Evolutionary conservation across 2,329 filamentous ascomycete species (phyloP).

Genomic region (Gyromitra esculenta): DNA sequence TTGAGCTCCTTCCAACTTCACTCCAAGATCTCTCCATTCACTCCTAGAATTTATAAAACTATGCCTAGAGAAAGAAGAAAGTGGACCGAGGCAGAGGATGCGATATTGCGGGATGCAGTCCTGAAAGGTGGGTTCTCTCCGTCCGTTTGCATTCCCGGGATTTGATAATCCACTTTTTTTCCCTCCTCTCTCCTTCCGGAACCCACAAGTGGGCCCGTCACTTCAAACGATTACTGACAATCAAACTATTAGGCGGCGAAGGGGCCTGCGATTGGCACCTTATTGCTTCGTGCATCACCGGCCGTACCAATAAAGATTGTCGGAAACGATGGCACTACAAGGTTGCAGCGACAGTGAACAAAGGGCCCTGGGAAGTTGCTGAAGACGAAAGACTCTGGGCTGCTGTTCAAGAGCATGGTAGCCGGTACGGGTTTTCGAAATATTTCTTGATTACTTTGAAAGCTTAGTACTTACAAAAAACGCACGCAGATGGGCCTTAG

Average conservation of each 20-base stretch:
- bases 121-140: slow-evolving; percentile 40
- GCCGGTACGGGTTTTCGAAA: slow-evolving; percentile 26
- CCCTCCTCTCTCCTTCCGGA: too few relatives aligned
- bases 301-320: slow-evolving; percentile 51
- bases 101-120: slow-evolving; percentile 49
- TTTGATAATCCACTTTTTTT: neutral
- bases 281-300: slow-evolving; percentile 50
- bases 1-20: slow-evolving; percentile 7
- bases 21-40: neutral
- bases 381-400: slow-evolving; percentile 50
- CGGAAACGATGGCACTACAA: slow-evolving; percentile 51
- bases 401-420: slow-evolving; percentile 49
- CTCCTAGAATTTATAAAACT: slow-evolving; percentile 11
- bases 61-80: slow-evolving; percentile 52
- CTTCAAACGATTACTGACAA: slow-evolving; percentile 9
- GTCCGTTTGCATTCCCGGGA: slow-evolving; percentile 1
- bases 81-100: slow-evolving; percentile 49
- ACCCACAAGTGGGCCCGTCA: neutral
- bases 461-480: neutral
- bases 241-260: slow-evolving; percentile 32
- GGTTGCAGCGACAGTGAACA: slow-evolving; percentile 49
- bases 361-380: slow-evolving; percentile 50
- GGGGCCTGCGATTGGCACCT: slow-evolving; percentile 52
- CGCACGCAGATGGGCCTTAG: slow-evolving; percentile 42
- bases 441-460: neutral